These are phyloP conservation scores for Gillenia trifoliata DNA, from an alignment of 306 rosid genomes.

Conservation along the genomic window DNA sequence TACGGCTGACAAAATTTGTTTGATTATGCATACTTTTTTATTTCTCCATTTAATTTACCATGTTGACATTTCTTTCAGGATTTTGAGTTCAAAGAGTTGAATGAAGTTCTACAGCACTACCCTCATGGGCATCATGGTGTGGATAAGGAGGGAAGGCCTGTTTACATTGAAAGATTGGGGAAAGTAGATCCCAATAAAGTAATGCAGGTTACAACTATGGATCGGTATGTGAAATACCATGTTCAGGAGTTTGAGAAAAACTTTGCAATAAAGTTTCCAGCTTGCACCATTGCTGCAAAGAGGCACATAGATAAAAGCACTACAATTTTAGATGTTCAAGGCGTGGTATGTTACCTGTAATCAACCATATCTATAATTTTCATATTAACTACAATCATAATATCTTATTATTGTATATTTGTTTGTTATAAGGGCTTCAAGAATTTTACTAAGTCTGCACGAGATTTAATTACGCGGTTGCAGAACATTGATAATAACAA, in stretches of 20 bases:
- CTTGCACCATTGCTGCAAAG: slow-evolving; percentile 94
- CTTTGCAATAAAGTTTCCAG: slow-evolving; percentile 85
- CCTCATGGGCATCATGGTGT: slow-evolving; percentile 97
- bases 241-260: slow-evolving; percentile 84
- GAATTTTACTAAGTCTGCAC: slow-evolving; percentile 86
- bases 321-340: slow-evolving; percentile 94
- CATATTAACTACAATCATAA: background rate
- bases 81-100: slow-evolving; percentile 72
- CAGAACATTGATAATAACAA: slow-evolving; percentile 95
- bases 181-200: slow-evolving; percentile 87
- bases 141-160: slow-evolving; percentile 96
- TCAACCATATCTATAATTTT: slow-evolving; percentile 2
- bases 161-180: slow-evolving; percentile 94
- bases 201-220: slow-evolving; percentile 90
- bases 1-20: background rate
- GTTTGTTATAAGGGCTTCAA: slow-evolving; percentile 73
- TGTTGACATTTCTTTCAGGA: slow-evolving; percentile 47
- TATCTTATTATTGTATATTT: slow-evolving; percentile 4
- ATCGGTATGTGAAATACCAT: slow-evolving; percentile 86
- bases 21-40: background rate
- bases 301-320: slow-evolving; percentile 96
- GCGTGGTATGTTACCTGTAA: slow-evolving; percentile 71
- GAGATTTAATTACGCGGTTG: slow-evolving; percentile 71
- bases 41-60: slow-evolving; percentile 8
- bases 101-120: slow-evolving; percentile 69